Conservation (phyloP, 1,139 yeast species). For the Saccharomyces hybrid region DNA sequence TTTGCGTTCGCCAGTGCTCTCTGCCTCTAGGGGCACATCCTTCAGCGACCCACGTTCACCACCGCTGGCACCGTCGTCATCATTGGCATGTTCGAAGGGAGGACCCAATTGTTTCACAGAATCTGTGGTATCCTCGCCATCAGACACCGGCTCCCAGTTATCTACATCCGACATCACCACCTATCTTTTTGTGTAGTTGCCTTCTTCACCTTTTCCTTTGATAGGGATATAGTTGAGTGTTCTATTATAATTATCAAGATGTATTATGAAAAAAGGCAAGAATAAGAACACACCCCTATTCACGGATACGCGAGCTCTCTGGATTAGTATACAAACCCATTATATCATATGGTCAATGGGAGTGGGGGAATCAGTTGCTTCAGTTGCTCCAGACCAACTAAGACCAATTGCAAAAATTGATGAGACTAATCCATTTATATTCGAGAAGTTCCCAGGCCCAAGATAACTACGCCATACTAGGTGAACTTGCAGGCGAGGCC, state of each 20-base stretch:
- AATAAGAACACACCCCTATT: not conserved
- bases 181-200: not conserved
- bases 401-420: too few relatives aligned
- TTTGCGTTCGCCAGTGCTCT: not conserved
- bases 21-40: not conserved
- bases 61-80: not conserved
- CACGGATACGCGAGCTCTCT: too few relatives aligned
- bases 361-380: too few relatives aligned
- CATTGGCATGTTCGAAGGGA: not conserved
- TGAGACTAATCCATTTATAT: not conserved
- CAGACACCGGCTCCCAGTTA: conserved; percentile 18
- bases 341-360: too few relatives aligned
- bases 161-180: conserved; percentile 6
- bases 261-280: not conserved
- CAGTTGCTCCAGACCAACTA: too few relatives aligned
- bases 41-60: not conserved
- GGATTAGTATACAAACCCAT: too few relatives aligned
- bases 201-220: not conserved
- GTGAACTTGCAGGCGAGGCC: not conserved
- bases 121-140: conserved; percentile 5
- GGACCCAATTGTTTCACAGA: conserved; percentile 5
- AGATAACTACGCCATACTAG: not conserved
- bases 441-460: not conserved
- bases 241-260: not conserved
- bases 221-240: not conserved